These are phyloP conservation scores for Phalaenopsis equestris DNA, from an alignment of 106 monocot genomes.

Conservation along the genomic window DNA sequence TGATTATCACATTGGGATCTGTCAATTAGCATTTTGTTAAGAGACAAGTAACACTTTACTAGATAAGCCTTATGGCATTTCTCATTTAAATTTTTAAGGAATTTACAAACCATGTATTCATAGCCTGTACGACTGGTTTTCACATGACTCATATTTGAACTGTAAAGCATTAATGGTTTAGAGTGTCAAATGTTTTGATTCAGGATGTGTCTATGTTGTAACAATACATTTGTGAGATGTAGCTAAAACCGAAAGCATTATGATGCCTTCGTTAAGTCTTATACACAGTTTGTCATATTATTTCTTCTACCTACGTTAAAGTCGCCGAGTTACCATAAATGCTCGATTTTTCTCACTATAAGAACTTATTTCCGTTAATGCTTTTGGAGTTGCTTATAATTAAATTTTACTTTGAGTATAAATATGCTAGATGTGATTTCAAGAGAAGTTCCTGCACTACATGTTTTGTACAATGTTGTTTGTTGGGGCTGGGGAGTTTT, in stretches of 20 bases:
- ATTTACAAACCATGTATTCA: background rate
- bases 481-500: background rate
- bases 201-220: background rate
- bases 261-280: background rate
- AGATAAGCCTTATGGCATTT: background rate
- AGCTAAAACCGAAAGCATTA: background rate
- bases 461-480: background rate
- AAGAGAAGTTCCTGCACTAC: background rate
- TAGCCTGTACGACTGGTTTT: background rate
- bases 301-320: background rate
- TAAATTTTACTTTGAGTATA: background rate
- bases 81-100: background rate
- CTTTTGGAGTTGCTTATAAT: background rate
- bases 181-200: background rate
- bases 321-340: background rate
- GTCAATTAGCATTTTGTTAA: too few species aligned
- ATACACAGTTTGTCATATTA: background rate
- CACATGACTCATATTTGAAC: background rate
- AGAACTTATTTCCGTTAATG: background rate
- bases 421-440: background rate
- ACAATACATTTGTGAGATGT: background rate
- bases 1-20: too few species aligned
- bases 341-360: background rate
- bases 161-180: constrained; percentile 1
- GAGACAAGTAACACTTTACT: background rate